Conservation (phyloP, 805 yeast genomes). For the Metschnikowia borealis region DNA sequence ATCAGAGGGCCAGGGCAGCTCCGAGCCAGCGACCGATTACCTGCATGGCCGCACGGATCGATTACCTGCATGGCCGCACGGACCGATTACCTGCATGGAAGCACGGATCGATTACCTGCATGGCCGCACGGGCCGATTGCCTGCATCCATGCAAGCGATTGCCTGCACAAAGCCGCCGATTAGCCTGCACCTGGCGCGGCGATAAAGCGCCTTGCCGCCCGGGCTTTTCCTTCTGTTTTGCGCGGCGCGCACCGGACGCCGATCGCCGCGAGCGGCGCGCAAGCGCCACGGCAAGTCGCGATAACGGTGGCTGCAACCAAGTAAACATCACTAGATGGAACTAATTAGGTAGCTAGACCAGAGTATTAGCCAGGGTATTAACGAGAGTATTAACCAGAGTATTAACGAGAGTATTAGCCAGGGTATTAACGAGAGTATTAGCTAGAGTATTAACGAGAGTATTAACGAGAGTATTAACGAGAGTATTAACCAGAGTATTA, state of each 20-base stretch:
- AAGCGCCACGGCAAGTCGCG: background rate
- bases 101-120: no score
- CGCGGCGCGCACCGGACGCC: background rate
- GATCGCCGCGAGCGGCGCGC: background rate
- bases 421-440: no score
- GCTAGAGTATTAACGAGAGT: no score
- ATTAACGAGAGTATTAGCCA: no score
- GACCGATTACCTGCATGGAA: background rate
- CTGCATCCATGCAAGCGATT: background rate
- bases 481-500: no score
- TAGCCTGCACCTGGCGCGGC: background rate
- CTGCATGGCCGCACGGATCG: background rate
- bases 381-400: no score
- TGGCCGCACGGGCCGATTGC: background rate
- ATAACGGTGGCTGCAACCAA: background rate
- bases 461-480: no score
- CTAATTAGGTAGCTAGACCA: no score
- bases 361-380: no score
- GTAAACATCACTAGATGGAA: no score
- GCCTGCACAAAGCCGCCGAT: background rate
- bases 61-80: background rate
- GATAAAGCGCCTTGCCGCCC: background rate
- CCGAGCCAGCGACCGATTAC: no score
- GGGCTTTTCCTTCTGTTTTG: background rate
- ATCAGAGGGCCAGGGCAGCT: no score